Percentiles rank a stretch among this genome's conserved stretches.
Conservation (phyloP, 2,329 filamentous ascomycete species). For the Zelopaecilomyces penicillatus region DNA sequence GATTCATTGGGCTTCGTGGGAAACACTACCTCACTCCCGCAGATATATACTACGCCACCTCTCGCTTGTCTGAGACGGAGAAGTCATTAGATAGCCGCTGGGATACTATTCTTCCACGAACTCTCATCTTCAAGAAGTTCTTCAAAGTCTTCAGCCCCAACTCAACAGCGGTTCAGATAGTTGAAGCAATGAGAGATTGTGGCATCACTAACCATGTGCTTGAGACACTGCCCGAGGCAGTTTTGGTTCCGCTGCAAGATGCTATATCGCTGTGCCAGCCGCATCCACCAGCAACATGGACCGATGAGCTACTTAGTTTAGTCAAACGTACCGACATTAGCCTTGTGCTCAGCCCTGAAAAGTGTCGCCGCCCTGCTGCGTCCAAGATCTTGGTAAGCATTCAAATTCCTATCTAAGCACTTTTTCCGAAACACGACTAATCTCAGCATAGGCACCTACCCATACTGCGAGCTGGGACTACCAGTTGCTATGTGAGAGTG, state of each 20-base stretch:
- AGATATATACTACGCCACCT: conserved; percentile 35
- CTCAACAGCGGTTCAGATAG: conserved; percentile 50
- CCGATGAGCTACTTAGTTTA: conserved; percentile 59
- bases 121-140: conserved; percentile 60
- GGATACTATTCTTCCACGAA: conserved; percentile 53
- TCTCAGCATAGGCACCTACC: conserved; percentile 40
- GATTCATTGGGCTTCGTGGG: conserved; percentile 30
- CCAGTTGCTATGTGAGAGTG: conserved; percentile 63
- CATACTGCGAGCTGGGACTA: conserved; percentile 67
- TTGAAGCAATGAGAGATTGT: conserved; percentile 65
- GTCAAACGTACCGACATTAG: conserved; percentile 77
- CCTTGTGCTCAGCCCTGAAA: conserved; percentile 45
- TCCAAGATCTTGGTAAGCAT: conserved; percentile 35
- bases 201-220: conserved; percentile 60
- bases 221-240: conserved; percentile 75
- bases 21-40: conserved; percentile 34
- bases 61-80: conserved; percentile 26
- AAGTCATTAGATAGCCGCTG: conserved; percentile 31
- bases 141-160: conserved; percentile 49
- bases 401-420: neutral
- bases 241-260: conserved; percentile 75
- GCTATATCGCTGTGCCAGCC: conserved; percentile 76
- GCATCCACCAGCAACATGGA: conserved; percentile 73
- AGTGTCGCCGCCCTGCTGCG: conserved; percentile 21
- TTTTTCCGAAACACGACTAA: conserved; percentile 14